Percentiles rank a stretch among this genome's conserved stretches.
Conservation (phyloP, 176 grass and related monocot species). For the Rhynchospora breviuscula region DNA sequence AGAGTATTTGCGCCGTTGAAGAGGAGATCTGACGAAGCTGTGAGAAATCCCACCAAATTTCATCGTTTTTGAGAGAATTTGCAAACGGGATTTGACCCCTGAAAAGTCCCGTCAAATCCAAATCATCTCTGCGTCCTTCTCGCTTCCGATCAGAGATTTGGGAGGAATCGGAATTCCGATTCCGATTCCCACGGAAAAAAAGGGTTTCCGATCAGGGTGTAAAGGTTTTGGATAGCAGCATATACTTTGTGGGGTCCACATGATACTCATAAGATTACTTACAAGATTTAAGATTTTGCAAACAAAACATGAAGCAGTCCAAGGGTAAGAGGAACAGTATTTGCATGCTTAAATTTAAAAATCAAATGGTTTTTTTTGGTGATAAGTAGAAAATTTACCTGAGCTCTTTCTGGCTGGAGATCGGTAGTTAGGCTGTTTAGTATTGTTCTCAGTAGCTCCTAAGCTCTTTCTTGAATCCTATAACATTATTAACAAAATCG, state of each 20-base stretch:
- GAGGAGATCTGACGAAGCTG: too few species aligned
- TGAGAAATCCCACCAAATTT: too few species aligned
- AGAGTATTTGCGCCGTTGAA: too few species aligned
- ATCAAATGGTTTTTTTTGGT: neutral
- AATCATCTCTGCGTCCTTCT: too few species aligned
- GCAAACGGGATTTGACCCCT: too few species aligned
- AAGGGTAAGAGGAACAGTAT: neutral
- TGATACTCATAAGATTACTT: neutral
- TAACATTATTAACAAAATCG: neutral
- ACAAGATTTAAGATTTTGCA: neutral
- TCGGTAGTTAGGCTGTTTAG: slow-evolving; percentile 40
- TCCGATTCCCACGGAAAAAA: too few species aligned
- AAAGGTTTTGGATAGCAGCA: neutral
- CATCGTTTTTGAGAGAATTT: too few species aligned
- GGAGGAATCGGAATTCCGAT: too few species aligned
- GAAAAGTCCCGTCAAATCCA: too few species aligned
- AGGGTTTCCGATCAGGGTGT: too few species aligned
- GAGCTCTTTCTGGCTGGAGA: slow-evolving; percentile 59
- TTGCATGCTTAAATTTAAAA: neutral
- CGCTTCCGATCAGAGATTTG: too few species aligned
- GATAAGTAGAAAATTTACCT: slow-evolving; percentile 41
- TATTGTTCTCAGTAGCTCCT: slow-evolving; percentile 46
- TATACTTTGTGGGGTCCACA: neutral
- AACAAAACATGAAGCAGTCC: neutral
- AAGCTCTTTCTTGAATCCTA: slow-evolving; percentile 47